Conservation (phyloP, 352 stramenopile species). For the Phytophthora macrochlamydospora region DNA sequence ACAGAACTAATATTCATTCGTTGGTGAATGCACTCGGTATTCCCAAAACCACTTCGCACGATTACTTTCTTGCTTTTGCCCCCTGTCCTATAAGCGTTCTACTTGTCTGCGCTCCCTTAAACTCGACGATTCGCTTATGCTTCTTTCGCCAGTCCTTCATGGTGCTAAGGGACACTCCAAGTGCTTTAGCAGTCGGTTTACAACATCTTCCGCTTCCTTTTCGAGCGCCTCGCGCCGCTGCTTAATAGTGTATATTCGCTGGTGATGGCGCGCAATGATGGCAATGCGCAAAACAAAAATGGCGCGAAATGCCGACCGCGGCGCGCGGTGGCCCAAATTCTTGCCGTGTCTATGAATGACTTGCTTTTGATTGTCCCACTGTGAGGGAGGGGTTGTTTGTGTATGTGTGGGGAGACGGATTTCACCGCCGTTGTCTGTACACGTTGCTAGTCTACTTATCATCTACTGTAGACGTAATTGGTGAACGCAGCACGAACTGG, state of each 20-base stretch:
- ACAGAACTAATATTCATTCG: slow-evolving; percentile 15
- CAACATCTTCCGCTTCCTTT: neutral
- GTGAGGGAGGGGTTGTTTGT: neutral
- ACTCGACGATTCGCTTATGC: neutral
- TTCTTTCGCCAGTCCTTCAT: neutral
- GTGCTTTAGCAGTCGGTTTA: neutral
- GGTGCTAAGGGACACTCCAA: neutral
- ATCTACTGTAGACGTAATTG: too few species aligned
- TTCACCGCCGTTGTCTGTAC: neutral
- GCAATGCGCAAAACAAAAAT: neutral
- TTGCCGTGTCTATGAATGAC: neutral
- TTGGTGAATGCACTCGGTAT: slow-evolving; percentile 10
- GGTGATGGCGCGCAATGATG: neutral
- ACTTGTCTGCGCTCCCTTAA: neutral
- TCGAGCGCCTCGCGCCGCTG: neutral
- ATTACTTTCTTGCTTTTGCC: slow-evolving; percentile 6
- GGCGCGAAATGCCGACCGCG: neutral
- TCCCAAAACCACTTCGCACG: slow-evolving; percentile 6
- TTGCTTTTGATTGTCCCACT: neutral
- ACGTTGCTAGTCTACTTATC: neutral
- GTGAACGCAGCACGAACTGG: too few species aligned
- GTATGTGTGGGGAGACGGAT: neutral
- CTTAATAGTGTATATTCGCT: neutral
- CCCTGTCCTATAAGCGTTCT: neutral
- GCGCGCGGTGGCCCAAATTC: neutral